Conservation (phyloP, 768 basidiomycete genomes). For the Panellus pusillus region DNA sequence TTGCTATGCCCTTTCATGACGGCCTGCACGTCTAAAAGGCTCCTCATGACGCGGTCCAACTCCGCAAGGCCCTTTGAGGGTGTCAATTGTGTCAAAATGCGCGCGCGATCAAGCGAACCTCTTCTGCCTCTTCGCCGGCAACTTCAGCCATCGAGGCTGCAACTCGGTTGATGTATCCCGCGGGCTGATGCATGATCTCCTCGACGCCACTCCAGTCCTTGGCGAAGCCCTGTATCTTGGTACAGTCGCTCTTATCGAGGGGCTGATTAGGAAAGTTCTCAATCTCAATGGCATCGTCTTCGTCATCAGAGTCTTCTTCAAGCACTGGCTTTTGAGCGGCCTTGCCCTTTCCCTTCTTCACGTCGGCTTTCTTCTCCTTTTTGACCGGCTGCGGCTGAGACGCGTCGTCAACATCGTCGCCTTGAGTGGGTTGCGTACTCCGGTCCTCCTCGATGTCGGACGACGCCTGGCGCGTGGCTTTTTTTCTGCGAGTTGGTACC, state of each 20-base stretch:
- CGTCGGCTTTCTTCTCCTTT: slow-evolving; percentile 31
- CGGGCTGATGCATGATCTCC: slow-evolving; percentile 47
- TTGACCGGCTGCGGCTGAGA: slow-evolving; percentile 37
- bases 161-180: slow-evolving; percentile 49
- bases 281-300: slow-evolving; percentile 59
- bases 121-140: slow-evolving; percentile 50
- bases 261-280: slow-evolving; percentile 68
- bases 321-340: slow-evolving; percentile 17
- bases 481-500: slow-evolving; percentile 37
- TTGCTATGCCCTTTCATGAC: slow-evolving; percentile 60
- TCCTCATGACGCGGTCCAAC: slow-evolving; percentile 68
- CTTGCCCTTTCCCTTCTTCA: slow-evolving; percentile 31
- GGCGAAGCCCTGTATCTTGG: slow-evolving; percentile 56
- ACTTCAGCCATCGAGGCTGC: slow-evolving; percentile 63
- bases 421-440: slow-evolving; percentile 28
- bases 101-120: slow-evolving; percentile 38
- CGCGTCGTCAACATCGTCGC: slow-evolving; percentile 42
- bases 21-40: slow-evolving; percentile 63
- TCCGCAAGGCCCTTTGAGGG: slow-evolving; percentile 49
- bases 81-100: slow-evolving; percentile 2
- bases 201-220: slow-evolving; percentile 63
- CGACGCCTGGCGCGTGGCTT: slow-evolving; percentile 43
- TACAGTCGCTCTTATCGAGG: slow-evolving; percentile 50
- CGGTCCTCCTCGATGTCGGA: slow-evolving; percentile 63
- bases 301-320: slow-evolving; percentile 40